A percentile compares a stretch with the other conserved stretches of the same genome.
Evolutionary conservation across 345 rosid species (phyloP).

Genomic region (Eucalyptus tenuipes): DNA sequence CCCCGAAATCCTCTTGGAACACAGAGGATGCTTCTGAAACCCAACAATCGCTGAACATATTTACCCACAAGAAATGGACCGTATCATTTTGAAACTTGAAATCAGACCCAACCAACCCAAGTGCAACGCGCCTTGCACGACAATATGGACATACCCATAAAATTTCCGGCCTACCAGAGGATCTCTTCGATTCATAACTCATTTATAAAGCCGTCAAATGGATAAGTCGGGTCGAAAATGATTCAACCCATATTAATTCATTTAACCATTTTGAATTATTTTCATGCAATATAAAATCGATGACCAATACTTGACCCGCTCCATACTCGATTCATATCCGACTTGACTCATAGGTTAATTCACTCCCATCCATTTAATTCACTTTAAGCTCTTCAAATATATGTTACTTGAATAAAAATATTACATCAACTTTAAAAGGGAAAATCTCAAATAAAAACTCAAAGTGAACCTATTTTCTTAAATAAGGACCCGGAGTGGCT

Average conservation of each 20-base stretch:
- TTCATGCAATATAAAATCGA: too few relatives aligned
- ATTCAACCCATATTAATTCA: accelerated
- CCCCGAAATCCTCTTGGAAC: neutral
- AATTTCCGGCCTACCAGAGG: neutral
- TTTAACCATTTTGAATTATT: accelerated
- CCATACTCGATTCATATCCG: accelerated
- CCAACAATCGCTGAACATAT: neutral
- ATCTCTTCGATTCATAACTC: neutral
- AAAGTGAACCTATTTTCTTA: too few relatives aligned
- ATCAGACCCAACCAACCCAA: neutral
- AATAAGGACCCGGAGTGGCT: too few relatives aligned
- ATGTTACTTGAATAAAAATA: too few relatives aligned
- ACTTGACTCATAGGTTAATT: too few relatives aligned
- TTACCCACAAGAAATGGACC: neutral
- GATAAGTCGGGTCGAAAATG: accelerated
- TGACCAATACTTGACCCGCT: too few relatives aligned
- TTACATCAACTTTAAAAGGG: too few relatives aligned
- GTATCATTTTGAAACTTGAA: neutral
- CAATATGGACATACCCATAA: neutral
- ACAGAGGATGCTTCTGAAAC: neutral
- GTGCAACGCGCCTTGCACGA: neutral
- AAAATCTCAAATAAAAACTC: too few relatives aligned
- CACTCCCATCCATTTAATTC: too few relatives aligned
- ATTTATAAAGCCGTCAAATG: accelerated
- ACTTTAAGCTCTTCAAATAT: too few relatives aligned